Evolutionary conservation across 2,329 filamentous ascomycete species (phyloP).

Genomic region (Neoarthrinium moseri): DNA sequence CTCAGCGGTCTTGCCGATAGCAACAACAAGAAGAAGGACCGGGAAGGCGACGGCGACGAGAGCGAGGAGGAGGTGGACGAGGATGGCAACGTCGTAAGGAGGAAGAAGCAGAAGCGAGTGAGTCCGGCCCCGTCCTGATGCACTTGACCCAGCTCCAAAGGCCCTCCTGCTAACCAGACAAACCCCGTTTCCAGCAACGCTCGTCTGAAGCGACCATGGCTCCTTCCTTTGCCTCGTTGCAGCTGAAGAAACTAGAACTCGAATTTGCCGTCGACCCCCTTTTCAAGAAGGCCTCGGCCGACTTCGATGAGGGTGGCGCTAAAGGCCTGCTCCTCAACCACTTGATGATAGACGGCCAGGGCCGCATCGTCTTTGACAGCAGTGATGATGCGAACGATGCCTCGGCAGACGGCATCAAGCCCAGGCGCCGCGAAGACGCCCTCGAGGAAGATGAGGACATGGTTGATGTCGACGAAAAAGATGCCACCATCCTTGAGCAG

Average conservation of each 20-base stretch:
- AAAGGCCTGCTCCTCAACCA: conserved; percentile 95
- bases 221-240: conserved; percentile 80
- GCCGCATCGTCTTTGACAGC: conserved; percentile 96
- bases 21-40: conserved; percentile 70
- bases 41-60: conserved; percentile 66
- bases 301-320: conserved; percentile 96
- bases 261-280: conserved; percentile 95
- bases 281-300: conserved; percentile 98
- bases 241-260: conserved; percentile 95
- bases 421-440: conserved; percentile 32
- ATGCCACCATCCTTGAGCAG: conserved; percentile 37
- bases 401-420: conserved; percentile 37
- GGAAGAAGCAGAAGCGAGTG: conserved; percentile 75
- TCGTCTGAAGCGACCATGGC: conserved; percentile 93
- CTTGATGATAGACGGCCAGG: conserved; percentile 88
- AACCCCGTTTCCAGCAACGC: conserved; percentile 54
- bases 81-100: conserved; percentile 54
- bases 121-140: conserved; percentile 16
- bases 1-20: conserved; percentile 91
- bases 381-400: conserved; percentile 76
- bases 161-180: not conserved
- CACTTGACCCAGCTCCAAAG: not conserved
- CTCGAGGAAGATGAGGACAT: conserved; percentile 35
- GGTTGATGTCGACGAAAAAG: conserved; percentile 35
- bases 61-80: conserved; percentile 63